These are phyloP conservation scores for Epichloe hybrida DNA, from an alignment of 2,329 filamentous ascomycete species.

Conservation along the genomic window DNA sequence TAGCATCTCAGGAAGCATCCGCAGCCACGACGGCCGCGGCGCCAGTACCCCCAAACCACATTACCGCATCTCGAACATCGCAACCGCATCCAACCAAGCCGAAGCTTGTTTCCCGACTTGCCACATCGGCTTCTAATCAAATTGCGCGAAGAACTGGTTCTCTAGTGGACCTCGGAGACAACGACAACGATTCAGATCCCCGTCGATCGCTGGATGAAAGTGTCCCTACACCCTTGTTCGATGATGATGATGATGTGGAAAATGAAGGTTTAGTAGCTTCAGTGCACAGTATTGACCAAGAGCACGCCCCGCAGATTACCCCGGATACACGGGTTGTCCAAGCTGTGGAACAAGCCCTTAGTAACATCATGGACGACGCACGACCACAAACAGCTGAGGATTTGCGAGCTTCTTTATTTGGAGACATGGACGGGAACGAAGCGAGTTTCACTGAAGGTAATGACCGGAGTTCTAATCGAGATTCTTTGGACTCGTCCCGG, in stretches of 20 bases:
- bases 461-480: slow-evolving; percentile 48
- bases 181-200: slow-evolving; percentile 25
- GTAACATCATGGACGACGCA: slow-evolving; percentile 78
- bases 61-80: slow-evolving; percentile 16
- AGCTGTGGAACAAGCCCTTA: slow-evolving; percentile 84
- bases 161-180: slow-evolving; percentile 30
- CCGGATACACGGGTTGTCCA: slow-evolving; percentile 74
- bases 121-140: slow-evolving; percentile 22
- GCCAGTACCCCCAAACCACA: slow-evolving; percentile 5
- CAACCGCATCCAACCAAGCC: slow-evolving; percentile 31
- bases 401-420: slow-evolving; percentile 52
- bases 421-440: slow-evolving; percentile 19
- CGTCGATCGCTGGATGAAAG: slow-evolving; percentile 61
- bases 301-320: slow-evolving; percentile 35
- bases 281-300: slow-evolving; percentile 65
- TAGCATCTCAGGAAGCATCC: slow-evolving; percentile 66
- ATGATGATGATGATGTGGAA: slow-evolving; percentile 52
- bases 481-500: slow-evolving; percentile 42
- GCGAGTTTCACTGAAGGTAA: slow-evolving; percentile 37
- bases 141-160: slow-evolving; percentile 32
- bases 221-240: slow-evolving; percentile 47
- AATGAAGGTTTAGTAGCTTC: slow-evolving; percentile 58
- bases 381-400: slow-evolving; percentile 50
- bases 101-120: slow-evolving; percentile 26
- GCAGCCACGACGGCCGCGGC: slow-evolving; percentile 1